A percentile compares a stretch with the other conserved stretches of the same genome.
phyloP scores from a whole-genome alignment of 2,329 filamentous ascomycete genomes.

The Knufia petricola region DNA sequence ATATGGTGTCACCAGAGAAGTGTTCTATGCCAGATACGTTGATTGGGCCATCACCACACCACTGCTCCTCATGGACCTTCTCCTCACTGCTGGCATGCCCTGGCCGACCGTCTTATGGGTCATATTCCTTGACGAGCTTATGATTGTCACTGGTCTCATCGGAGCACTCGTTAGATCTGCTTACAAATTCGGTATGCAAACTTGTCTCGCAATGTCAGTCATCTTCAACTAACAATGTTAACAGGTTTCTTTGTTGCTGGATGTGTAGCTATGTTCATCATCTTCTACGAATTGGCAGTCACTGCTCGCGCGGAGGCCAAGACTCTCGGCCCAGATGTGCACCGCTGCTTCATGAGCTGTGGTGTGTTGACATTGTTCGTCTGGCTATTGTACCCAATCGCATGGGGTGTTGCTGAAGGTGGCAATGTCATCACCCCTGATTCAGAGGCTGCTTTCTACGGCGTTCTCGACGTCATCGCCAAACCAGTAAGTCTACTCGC shows the following conservation, averaged over 20 bases:
- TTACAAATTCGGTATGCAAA: conserved; percentile 46
- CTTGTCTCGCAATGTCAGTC: too few species aligned
- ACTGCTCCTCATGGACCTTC: conserved; percentile 50
- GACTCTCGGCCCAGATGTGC: conserved; percentile 44
- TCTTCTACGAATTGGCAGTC: conserved; percentile 51
- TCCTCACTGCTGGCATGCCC: conserved; percentile 58
- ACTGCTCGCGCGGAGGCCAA: conserved; percentile 47
- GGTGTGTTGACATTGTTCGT: conserved; percentile 53
- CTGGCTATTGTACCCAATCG: conserved; percentile 48
- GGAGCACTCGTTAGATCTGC: conserved; percentile 51
- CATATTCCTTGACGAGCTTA: conserved; percentile 53
- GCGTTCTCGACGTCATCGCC: conserved; percentile 10
- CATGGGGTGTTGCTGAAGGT: conserved; percentile 54
- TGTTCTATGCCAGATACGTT: conserved; percentile 58
- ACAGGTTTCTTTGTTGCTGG: conserved; percentile 50
- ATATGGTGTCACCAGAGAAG: conserved; percentile 45
- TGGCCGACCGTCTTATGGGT: conserved; percentile 54
- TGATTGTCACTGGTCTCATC: conserved; percentile 56
- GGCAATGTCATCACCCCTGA: conserved; percentile 58
- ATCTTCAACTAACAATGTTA: background rate
- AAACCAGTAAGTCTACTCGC: conserved; percentile 3
- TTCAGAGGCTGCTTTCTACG: conserved; percentile 18
- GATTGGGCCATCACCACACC: conserved; percentile 57
- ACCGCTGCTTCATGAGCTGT: conserved; percentile 44
- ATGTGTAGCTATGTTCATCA: conserved; percentile 38